Conservation (phyloP, 1,139 yeast genomes). For the Yamadazyma siamensis region DNA sequence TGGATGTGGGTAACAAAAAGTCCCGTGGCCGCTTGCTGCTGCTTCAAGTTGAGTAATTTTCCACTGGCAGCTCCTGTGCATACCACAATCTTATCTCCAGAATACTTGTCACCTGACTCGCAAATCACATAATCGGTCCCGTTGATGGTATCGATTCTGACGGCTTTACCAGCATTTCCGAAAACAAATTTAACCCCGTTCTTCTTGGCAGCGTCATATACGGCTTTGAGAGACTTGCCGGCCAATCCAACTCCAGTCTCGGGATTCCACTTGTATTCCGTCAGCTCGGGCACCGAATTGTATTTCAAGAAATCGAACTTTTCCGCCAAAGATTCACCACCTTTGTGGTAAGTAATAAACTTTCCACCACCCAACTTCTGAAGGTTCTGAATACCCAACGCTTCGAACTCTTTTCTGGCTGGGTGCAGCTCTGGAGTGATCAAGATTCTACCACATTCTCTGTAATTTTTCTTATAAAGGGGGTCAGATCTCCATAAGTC, state of each 20-base stretch:
- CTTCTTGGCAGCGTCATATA: constrained; percentile 17
- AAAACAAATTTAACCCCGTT: constrained; percentile 27
- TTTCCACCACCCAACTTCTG: constrained; percentile 24
- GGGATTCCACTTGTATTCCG: constrained; percentile 15
- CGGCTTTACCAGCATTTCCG: constrained; percentile 23
- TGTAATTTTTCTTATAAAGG: constrained; percentile 24
- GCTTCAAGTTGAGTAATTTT: constrained; percentile 21
- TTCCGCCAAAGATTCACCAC: constrained; percentile 23
- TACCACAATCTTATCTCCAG: constrained; percentile 27
- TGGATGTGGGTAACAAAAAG: constrained; percentile 33
- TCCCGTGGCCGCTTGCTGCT: constrained; percentile 34
- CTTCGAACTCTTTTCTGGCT: constrained; percentile 29
- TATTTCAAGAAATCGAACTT: constrained; percentile 22
- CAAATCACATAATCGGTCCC: constrained; percentile 16
- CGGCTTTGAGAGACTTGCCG: constrained; percentile 22
- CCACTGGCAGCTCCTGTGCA: constrained; percentile 32
- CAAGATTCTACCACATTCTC: constrained; percentile 31
- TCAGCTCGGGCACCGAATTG: constrained; percentile 16
- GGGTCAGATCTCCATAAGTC: constrained; percentile 34
- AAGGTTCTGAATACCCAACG: constrained; percentile 27
- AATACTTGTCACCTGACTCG: constrained; percentile 17
- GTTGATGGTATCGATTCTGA: constrained; percentile 4
- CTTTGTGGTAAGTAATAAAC: constrained; percentile 18
- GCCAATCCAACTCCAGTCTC: constrained; percentile 33
- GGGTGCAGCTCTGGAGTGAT: constrained; percentile 17